Evolutionary conservation across 164 flowering plant species (phyloP), one percentile per base, ranked within the genome.

Genomic region (Magnolia sinica): DNA sequence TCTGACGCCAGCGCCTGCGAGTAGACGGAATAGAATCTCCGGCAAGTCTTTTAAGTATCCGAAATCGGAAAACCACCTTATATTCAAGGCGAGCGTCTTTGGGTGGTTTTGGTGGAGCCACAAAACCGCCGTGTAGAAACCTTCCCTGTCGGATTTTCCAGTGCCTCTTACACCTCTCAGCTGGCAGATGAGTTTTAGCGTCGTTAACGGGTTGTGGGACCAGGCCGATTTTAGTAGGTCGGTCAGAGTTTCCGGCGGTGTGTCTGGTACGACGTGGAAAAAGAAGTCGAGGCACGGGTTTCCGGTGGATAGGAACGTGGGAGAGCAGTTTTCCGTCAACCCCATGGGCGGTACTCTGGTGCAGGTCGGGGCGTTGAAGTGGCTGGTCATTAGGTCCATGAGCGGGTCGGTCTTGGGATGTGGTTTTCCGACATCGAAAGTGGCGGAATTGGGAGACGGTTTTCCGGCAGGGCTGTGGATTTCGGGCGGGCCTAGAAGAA

Each of bases 241-340:
- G 65, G 10, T 81, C 68, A 87, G 72, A 27, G 2, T 50, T 10
- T 83, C 78, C 9, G 84, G 49, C 7, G 84, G 84, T 9, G 87
- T 88, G 51, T 80, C 79, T 8, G 88, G 93, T 9, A 87, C 87
- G 19, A 85, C 80, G 65, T 87, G 92, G 84, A 88, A 90, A 83
- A 90, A 90, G 89, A 90, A 89, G 70, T 90, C 89, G 27, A 89
- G 81, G 73, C 88, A 87, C 0, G 89, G 89, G 74, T 91, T 82
- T 8, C 89, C 87, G 71, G 91, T 71, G 73, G 87, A 64, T 14
- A 84, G 65, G 71, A 76, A 89, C 7, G 90, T 87, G 2, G 87
- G 74, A 1, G 89, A 84, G 29, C 0, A 0, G 74, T 87, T 89
- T 68, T 86, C 88, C 2, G 91, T 89, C 23, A 77, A 51, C 20